These are phyloP conservation scores for Kalmusia sp. DNA, from an alignment of 2,329 filamentous ascomycete genomes.

Conservation along the genomic window DNA sequence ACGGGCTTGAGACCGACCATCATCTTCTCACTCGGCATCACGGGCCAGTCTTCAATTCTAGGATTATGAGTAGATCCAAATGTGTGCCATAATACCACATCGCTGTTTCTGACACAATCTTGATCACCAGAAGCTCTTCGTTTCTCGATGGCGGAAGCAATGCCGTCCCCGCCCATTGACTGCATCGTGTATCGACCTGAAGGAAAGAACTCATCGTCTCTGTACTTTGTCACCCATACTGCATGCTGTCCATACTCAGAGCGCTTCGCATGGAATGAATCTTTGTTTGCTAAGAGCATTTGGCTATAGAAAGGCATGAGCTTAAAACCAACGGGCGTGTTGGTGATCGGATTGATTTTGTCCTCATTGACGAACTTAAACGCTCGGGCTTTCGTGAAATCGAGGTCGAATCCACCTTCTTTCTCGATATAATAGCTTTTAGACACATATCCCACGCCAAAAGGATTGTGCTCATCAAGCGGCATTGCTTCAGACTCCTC, in stretches of 20 bases:
- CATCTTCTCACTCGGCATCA: slow-evolving; percentile 40
- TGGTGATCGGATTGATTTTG: slow-evolving; percentile 57
- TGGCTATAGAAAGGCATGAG: slow-evolving; percentile 48
- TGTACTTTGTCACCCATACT: slow-evolving; percentile 35
- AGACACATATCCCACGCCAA: slow-evolving; percentile 29
- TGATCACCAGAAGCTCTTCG: background rate
- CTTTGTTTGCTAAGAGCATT: slow-evolving; percentile 29
- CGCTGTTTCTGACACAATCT: slow-evolving; percentile 20
- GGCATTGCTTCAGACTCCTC: slow-evolving; percentile 34
- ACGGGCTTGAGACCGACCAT: slow-evolving; percentile 29
- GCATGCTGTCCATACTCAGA: slow-evolving; percentile 32
- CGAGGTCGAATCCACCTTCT: slow-evolving; percentile 25
- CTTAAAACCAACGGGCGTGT: slow-evolving; percentile 60
- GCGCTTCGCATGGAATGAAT: slow-evolving; percentile 29
- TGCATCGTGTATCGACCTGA: slow-evolving; percentile 35
- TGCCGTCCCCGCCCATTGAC: slow-evolving; percentile 31
- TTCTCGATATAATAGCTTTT: slow-evolving; percentile 15
- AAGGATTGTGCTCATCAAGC: slow-evolving; percentile 21
- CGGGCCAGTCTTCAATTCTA: slow-evolving; percentile 37
- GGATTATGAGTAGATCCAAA: slow-evolving; percentile 40
- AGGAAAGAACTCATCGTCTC: slow-evolving; percentile 33
- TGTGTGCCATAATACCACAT: slow-evolving; percentile 39
- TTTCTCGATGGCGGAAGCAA: slow-evolving; percentile 25
- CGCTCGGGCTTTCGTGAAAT: slow-evolving; percentile 40
- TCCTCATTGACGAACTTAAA: slow-evolving; percentile 58